Conservation (phyloP, 805 yeast species). For the Cyberlindnera euphorbiiphila region DNA sequence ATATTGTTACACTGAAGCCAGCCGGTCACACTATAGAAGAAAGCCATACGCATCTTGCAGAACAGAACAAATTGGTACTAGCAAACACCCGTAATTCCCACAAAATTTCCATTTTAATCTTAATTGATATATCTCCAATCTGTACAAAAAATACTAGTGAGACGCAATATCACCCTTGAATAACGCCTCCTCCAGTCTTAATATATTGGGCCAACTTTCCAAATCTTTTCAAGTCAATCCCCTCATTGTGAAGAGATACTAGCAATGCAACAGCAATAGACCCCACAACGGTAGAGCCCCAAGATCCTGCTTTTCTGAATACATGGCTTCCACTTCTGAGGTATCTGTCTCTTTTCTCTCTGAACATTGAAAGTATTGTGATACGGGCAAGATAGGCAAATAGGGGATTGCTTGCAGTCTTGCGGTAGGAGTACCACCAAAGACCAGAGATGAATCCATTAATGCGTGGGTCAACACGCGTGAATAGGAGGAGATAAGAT, state of each 20-base stretch:
- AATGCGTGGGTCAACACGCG: slow-evolving; percentile 9
- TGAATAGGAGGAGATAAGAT: slow-evolving; percentile 11
- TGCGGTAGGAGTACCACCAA: slow-evolving; percentile 13
- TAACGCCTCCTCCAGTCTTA: slow-evolving; percentile 11
- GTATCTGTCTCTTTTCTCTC: slow-evolving; percentile 9
- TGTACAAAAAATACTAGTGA: no score
- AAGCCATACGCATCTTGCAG: no score
- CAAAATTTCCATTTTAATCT: no score
- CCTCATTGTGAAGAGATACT: slow-evolving; percentile 6
- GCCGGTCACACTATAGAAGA: no score
- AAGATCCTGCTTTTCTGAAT: background rate
- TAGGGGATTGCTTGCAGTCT: slow-evolving; percentile 2
- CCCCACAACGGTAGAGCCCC: slow-evolving; percentile 11
- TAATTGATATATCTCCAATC: no score
- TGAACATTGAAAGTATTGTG: slow-evolving; percentile 9
- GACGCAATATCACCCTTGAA: no score
- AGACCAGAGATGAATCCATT: slow-evolving; percentile 17
- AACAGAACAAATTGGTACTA: no score
- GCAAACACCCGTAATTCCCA: no score
- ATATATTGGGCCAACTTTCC: slow-evolving; percentile 3
- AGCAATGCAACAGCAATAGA: slow-evolving; percentile 5
- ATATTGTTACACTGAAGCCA: no score
- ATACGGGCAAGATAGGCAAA: slow-evolving; percentile 11
- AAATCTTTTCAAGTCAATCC: slow-evolving; percentile 7
- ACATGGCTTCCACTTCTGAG: background rate